These are phyloP conservation scores for Fusarium nodosum DNA, from an alignment of 2,329 filamentous ascomycete genomes.

Conservation along the genomic window DNA sequence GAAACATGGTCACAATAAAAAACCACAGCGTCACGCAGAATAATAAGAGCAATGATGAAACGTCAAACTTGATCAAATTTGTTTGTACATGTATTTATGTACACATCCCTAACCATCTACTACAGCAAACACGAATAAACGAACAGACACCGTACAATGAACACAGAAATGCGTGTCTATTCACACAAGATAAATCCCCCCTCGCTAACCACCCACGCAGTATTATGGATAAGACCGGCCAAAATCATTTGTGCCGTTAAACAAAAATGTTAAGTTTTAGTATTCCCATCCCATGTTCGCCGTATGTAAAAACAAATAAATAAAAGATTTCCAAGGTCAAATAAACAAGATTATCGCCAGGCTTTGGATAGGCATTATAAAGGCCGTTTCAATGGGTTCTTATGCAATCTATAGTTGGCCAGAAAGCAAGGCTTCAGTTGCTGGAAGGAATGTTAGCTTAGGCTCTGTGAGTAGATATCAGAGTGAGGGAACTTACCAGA, in stretches of 20 bases:
- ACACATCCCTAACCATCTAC: constrained; percentile 40
- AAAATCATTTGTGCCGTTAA: constrained; percentile 23
- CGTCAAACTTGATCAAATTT: constrained; percentile 45
- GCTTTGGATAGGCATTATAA: constrained; percentile 38
- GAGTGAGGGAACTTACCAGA: constrained; percentile 71
- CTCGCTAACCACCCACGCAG: constrained; percentile 42
- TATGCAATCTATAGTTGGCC: constrained; percentile 73
- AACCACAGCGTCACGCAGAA: neutral
- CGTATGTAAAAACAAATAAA: constrained; percentile 32
- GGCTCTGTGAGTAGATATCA: neutral
- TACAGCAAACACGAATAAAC: constrained; percentile 25
- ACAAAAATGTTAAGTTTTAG: constrained; percentile 45
- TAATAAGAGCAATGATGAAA: neutral
- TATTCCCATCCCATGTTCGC: constrained; percentile 45
- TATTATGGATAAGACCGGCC: constrained; percentile 46
- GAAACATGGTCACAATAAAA: neutral
- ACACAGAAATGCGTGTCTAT: constrained; percentile 17
- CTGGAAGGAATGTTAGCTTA: constrained; percentile 56
- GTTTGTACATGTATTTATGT: constrained; percentile 45
- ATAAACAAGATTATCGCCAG: constrained; percentile 34
- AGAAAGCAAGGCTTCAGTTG: constrained; percentile 83
- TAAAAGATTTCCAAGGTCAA: constrained; percentile 18
- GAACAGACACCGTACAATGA: constrained; percentile 41
- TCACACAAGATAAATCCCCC: constrained; percentile 28
- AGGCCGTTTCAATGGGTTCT: constrained; percentile 26